A percentile compares a stretch with the other conserved stretches of the same genome.
Conservation (phyloP, 2,329 filamentous ascomycete genomes). For the Colletotrichum chrysophilum region DNA sequence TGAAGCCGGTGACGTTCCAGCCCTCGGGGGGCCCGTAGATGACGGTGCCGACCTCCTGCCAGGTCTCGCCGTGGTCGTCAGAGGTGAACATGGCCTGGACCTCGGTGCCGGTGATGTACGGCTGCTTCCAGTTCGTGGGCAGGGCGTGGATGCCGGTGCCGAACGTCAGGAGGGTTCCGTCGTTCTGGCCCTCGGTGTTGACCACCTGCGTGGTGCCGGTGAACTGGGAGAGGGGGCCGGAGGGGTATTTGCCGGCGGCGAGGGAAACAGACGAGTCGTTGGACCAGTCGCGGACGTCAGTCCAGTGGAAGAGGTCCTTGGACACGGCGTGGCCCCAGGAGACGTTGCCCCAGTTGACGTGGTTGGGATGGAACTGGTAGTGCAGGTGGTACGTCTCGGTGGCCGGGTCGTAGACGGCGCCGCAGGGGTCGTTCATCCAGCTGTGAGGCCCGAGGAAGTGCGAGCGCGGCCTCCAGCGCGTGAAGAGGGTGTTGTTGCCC, state of each 20-base stretch:
- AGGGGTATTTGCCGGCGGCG: neutral
- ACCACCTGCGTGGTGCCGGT: conserved; percentile 19
- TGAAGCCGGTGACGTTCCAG: conserved; percentile 24
- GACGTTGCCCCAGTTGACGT: conserved; percentile 58
- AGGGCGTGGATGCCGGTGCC: conserved; percentile 18
- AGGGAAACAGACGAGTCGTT: conserved; percentile 21
- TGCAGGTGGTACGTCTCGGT: conserved; percentile 68
- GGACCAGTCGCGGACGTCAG: conserved; percentile 16
- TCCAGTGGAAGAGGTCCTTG: conserved; percentile 66
- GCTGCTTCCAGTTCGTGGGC: conserved; percentile 23
- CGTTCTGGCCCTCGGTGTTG: conserved; percentile 15
- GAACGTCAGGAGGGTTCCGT: conserved; percentile 21
- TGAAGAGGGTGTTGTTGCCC: conserved; percentile 23
- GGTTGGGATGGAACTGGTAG: conserved; percentile 59
- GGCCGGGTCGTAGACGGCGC: conserved; percentile 59
- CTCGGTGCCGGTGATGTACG: conserved; percentile 20
- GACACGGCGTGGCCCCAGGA: conserved; percentile 73
- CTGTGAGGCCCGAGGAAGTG: conserved; percentile 59
- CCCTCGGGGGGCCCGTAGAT: conserved; percentile 17
- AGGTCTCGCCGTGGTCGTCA: conserved; percentile 12
- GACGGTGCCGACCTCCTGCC: conserved; percentile 19
- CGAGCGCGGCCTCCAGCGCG: conserved; percentile 21
- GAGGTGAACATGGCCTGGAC: conserved; percentile 18
- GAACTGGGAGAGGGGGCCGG: conserved; percentile 16
- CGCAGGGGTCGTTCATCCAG: conserved; percentile 70